These are phyloP conservation scores for Apiotrichum brassicae DNA, from an alignment of 1,284 basidiomycete species.

Conservation along the genomic window DNA sequence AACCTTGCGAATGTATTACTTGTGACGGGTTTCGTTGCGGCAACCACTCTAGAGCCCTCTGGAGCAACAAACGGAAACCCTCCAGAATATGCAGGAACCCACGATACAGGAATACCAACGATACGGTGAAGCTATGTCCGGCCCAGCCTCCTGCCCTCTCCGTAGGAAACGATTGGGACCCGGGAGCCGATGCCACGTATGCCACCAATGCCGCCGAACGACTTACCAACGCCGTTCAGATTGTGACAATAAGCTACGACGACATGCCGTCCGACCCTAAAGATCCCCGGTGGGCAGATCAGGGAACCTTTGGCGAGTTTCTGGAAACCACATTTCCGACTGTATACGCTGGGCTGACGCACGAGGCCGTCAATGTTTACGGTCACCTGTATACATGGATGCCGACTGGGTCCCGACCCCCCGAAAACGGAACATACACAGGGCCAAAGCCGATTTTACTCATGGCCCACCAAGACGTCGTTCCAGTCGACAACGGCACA, in stretches of 20 bases:
- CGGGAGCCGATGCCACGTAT: conserved; percentile 31
- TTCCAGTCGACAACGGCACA: conserved; percentile 50
- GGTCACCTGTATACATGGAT: conserved; percentile 49
- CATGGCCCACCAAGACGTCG: conserved; percentile 28
- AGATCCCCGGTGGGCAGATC: conserved; percentile 43
- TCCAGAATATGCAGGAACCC: no score
- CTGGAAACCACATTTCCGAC: conserved; percentile 45
- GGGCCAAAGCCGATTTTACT: background rate
- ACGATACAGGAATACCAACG: no score
- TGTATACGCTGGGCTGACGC: conserved; percentile 35
- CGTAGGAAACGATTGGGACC: conserved; percentile 36
- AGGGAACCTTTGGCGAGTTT: conserved; percentile 43
- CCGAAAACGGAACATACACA: conserved; percentile 43
- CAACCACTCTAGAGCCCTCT: no score
- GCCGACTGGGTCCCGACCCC: background rate
- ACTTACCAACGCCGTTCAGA: conserved; percentile 41
- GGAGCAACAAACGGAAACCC: no score
- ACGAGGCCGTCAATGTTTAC: conserved; percentile 47
- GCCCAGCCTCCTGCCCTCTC: conserved; percentile 30
- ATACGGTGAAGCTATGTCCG: conserved; percentile 21
- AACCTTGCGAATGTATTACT: no score
- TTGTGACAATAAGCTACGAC: conserved; percentile 48
- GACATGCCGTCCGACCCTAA: conserved; percentile 33
- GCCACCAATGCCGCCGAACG: conserved; percentile 33
- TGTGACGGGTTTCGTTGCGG: no score